Evolutionary conservation across 768 basidiomycete genomes (phyloP), one percentile per base, ranked within the genome.

Genomic region (Pleurotus pulmonarius): DNA sequence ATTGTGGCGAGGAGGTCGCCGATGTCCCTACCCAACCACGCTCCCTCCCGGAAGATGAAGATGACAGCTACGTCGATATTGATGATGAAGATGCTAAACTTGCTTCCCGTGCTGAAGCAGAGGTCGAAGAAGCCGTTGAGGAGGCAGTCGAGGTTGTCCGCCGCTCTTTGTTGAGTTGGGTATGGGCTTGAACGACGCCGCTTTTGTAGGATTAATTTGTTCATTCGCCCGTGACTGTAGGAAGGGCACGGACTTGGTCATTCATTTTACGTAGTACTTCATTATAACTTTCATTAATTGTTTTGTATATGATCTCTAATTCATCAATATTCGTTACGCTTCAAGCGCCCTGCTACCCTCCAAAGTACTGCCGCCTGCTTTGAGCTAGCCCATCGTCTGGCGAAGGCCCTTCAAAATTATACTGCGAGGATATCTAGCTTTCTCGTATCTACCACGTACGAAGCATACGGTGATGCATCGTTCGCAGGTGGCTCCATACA

Each of bases 201-300:
- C 41, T 13, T 7, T 7, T 7, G 9, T 22, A 44, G 41, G 20
- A 44, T 44, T 44, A 44, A 16, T n/a, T n/a, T 16, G 20, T 2
- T 44, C n/a, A 16, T 13, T 22, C 5, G 20, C 41, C 39, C 15
- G 37, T 41, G 11, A 34, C 34, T 39, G 20, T 39, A 53, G 51
- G 51, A 53, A 53, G 39, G 51, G 41, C 51, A 40, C 37, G 51
- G 22, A 53, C 39, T 20, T 49, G 51, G 51, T 53, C 39, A 40
- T 53, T 53, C 38, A 41, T 53, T 40, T 41, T 41, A 40, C 29
- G 29, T 34, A 34, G 29, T 34, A 34, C 9, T 34, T 34, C 9
- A 34, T 34, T 34, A 34, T 34, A 34, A 34, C 29, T 34, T 34
- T 34, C 29, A 34, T 34, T 34, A 34, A 34, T 34, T 11, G 9